Evolutionary conservation across 2,329 filamentous ascomycete genomes (phyloP).

Genomic region (Fusarium sp.): DNA sequence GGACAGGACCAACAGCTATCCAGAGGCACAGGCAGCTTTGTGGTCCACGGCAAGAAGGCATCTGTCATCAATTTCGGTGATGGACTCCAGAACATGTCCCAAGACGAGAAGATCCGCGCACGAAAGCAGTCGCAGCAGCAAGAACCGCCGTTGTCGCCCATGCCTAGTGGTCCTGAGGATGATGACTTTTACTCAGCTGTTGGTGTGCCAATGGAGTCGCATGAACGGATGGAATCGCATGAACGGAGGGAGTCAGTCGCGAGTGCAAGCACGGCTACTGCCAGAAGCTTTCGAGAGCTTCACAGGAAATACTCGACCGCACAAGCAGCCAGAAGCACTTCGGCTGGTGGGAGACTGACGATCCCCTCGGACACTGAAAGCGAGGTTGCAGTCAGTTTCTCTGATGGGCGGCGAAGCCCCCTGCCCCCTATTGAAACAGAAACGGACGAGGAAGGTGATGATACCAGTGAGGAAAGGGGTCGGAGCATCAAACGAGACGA

Average conservation of each 20-base stretch:
- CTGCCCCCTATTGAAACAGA: slow-evolving; percentile 63
- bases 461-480: slow-evolving; percentile 20
- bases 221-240: slow-evolving; percentile 58
- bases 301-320: slow-evolving; percentile 70
- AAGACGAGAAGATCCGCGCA: slow-evolving; percentile 77
- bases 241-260: slow-evolving; percentile 71
- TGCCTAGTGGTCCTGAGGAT: slow-evolving; percentile 50
- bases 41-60: slow-evolving; percentile 97
- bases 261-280: slow-evolving; percentile 75
- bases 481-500: slow-evolving; percentile 45
- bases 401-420: slow-evolving; percentile 68
- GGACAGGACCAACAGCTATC: slow-evolving; percentile 75
- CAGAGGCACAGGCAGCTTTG: slow-evolving; percentile 88
- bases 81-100: slow-evolving; percentile 84
- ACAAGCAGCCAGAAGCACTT: slow-evolving; percentile 58
- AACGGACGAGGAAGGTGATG: slow-evolving; percentile 45
- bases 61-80: slow-evolving; percentile 96
- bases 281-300: slow-evolving; percentile 72
- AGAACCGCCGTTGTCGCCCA: slow-evolving; percentile 52
- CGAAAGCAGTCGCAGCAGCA: slow-evolving; percentile 64
- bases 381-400: slow-evolving; percentile 70
- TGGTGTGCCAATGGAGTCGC: slow-evolving; percentile 57
- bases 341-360: slow-evolving; percentile 55
- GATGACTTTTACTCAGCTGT: slow-evolving; percentile 67
- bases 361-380: slow-evolving; percentile 70